These are phyloP conservation scores for Brassica napus DNA, from an alignment of 345 rosid species.

Conservation along the genomic window Da-Ae NC_063434.1:8511001-8511500, in stretches of 20 bases:
- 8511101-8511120: not conserved
- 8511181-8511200: not conserved
- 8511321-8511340: conserved; percentile 5
- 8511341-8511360: not conserved
- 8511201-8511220: not conserved
- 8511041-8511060: not conserved
- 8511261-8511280: not conserved
- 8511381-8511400: not conserved
- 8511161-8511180: not conserved
- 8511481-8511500: not conserved
- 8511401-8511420: not conserved
- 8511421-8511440: not conserved
- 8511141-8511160: not conserved
- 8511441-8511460: not conserved
- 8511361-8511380: not conserved
- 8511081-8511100: not conserved
- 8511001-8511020: not conserved
- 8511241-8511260: conserved; percentile 5
- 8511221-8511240: not conserved
- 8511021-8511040: not conserved
- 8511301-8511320: conserved; percentile 13
- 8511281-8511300: not conserved
- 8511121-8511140: not conserved
- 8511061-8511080: not conserved
- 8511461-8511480: not conserved